Base-by-base conservation (phyloP, 192 early-diverging fungal genomes). In the Blastocladiella britannica region DNA sequence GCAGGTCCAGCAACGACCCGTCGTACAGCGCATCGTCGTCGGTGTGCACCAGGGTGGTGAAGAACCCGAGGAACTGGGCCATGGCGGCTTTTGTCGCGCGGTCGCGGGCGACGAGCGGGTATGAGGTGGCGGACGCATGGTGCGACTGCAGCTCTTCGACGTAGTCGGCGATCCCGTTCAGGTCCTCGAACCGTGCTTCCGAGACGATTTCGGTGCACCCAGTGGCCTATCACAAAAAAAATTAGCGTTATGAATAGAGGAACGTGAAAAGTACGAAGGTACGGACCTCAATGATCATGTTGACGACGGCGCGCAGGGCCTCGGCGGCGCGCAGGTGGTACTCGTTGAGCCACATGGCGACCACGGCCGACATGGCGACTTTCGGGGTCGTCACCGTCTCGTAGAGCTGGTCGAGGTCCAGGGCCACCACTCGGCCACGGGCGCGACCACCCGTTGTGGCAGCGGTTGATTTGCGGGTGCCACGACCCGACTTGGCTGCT, bases 1-100 rank as follows among this genome's bases (percentile, higher is more conserved):
- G 47, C 26, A 67, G 79, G 53, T 78, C 76, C 65, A 68, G 75
- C 29, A 82, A 82, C 15, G 58, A 62, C 15, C 70, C 75, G 51
- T 75, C 77, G 67, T 76, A 88, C 43, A 85, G 56, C 31, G 81
- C 59, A 8, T 72, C 71, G 55, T 76, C 67, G 59, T 83, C 76
- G 5, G 74, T 72, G 2, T 72, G 65, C 26, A 85, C 57, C 18
- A 85, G 62, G 25, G 64, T 55, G 26, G 66, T 54, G 58, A 76
- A 81, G 64, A 93, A 92, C 54, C 79, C 75, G 51, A 84, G 53
- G 22, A 86, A 70, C 59, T 76, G 72, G 57, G 91, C 79, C 53
- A 77, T 74, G 58, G 79, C 80, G 57, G 71, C 74, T 51, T 72
- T 71, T 53, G 72, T 79, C 12, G 77, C 62, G 52, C 82, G 83